phyloP scores from a whole-genome alignment of 345 rosid genomes.

The Pelargonium nanum region DNA sequence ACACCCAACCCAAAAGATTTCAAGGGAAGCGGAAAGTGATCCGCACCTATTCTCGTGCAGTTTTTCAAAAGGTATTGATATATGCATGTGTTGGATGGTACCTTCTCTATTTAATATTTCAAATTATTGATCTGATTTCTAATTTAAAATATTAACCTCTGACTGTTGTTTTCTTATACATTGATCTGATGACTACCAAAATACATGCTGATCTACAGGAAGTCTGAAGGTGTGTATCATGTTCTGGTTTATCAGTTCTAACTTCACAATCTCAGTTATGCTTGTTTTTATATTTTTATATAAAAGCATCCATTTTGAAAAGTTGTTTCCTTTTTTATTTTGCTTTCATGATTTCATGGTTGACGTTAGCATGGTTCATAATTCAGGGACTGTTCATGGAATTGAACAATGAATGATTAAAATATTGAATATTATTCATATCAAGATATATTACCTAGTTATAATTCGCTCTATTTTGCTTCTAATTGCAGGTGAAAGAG shows the following conservation, averaged over 20 bases:
- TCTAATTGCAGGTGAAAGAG: slow-evolving; percentile 59
- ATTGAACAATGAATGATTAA: no score
- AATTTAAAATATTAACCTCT: slow-evolving; percentile 9
- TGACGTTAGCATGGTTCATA: not conserved
- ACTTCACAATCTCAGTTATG: not conserved
- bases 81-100: slow-evolving; percentile 4
- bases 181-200: slow-evolving; percentile 14
- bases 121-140: not conserved
- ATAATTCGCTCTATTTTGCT: not conserved
- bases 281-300: not conserved
- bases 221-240: slow-evolving; percentile 62
- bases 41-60: slow-evolving; percentile 88
- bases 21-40: slow-evolving; percentile 70
- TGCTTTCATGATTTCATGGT: not conserved
- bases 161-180: slow-evolving; percentile 18
- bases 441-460: not conserved
- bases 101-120: slow-evolving; percentile 5
- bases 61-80: slow-evolving; percentile 49
- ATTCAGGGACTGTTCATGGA: not conserved
- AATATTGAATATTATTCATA: no score
- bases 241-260: slow-evolving; percentile 5
- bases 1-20: slow-evolving; percentile 64
- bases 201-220: slow-evolving; percentile 41
- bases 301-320: no score
- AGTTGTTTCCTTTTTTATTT: not conserved